Base-by-base conservation (phyloP, 768 basidiomycete genomes). In the Dendrothele bispora region DNA sequence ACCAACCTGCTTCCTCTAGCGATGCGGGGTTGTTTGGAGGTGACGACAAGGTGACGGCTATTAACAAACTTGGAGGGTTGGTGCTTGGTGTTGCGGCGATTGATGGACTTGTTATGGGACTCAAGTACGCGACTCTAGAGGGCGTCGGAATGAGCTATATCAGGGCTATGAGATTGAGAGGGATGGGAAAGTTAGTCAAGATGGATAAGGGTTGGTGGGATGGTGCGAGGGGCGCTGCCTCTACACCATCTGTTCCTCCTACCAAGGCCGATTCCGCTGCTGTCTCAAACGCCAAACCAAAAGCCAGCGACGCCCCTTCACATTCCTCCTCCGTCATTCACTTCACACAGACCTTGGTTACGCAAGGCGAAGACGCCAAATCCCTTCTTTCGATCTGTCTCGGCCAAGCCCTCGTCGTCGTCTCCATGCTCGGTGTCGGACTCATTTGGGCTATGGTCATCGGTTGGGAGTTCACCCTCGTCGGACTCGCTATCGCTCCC, bases 401-500 rank as follows among this genome's bases (percentile, higher is more conserved):
- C 38, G 80, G 80, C 0, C 90, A 95, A 60, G 71, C 74, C 25
- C 61, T 85, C 28, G 88, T 93, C 17, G 89, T 95, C 12, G 50
- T 67, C 7, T 71, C 87, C 12, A 97, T 98, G 93, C 76, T 98
- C 38, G 62, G 77, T 1, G 71, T 95, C 2, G 95, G 94, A 7
- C 65, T 98, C 17, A 61, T 88, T n/a, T 99, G 97, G 95, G 95
- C 95, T 0, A 73, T 98, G 63, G 76, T 80, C 2, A 70, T 78
- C 25, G 91, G 92, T 0, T 99, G 95, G 97, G 84, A 97, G 68
- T 72, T 98, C 55, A 95, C 93, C 0, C 77, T 98, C 15, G 90
- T 89, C 2, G 95, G 94, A 0, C 67, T 98, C 24, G 92, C 87
- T 2, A 79, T 98, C 37, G 91, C 81, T 0, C 95, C 94, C 0